phyloP scores from a whole-genome alignment of 495 filamentous ascomycete genomes.

The Talaromyces borbonicus region DNA sequence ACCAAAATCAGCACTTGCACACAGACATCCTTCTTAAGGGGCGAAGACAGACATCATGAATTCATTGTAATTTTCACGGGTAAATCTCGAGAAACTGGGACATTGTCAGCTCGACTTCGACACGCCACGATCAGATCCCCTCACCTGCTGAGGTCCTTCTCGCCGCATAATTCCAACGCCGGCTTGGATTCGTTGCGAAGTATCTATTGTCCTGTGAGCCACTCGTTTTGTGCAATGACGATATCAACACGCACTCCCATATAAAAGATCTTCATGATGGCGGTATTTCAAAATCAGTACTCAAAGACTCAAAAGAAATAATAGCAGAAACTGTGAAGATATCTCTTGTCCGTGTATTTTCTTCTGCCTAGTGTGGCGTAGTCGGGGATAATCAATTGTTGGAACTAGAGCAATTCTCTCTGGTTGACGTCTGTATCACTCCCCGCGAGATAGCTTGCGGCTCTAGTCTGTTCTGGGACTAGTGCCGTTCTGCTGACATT shows the following conservation, averaged over 20 bases:
- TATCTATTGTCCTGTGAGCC: constrained; percentile 42
- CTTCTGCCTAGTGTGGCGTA: neutral
- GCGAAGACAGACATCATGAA: constrained; percentile 29
- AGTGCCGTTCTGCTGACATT: constrained; percentile 1
- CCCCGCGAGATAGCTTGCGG: neutral
- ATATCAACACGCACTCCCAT: constrained; percentile 58
- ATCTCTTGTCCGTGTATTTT: too few relatives aligned
- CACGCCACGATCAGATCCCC: constrained; percentile 34
- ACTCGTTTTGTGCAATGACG: constrained; percentile 2
- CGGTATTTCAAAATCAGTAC: constrained; percentile 3
- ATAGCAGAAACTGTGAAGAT: too few relatives aligned
- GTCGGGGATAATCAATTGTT: too few relatives aligned
- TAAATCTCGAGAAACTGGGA: constrained; percentile 1
- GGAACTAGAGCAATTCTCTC: too few relatives aligned
- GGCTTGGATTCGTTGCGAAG: constrained; percentile 73
- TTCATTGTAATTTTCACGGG: constrained; percentile 35
- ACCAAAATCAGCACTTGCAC: neutral
- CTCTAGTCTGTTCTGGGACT: neutral
- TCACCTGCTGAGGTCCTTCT: constrained; percentile 73
- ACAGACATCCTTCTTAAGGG: neutral
- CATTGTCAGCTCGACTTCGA: constrained; percentile 46
- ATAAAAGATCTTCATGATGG: constrained; percentile 87
- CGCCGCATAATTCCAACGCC: constrained; percentile 68
- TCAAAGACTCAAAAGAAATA: neutral
- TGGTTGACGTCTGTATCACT: constrained; percentile 2